A percentile compares a stretch with the other conserved stretches of the same genome.
Evolutionary conservation across 2,329 filamentous ascomycete species (phyloP).

Genomic region (Akanthomyces uredinophilus): DNA sequence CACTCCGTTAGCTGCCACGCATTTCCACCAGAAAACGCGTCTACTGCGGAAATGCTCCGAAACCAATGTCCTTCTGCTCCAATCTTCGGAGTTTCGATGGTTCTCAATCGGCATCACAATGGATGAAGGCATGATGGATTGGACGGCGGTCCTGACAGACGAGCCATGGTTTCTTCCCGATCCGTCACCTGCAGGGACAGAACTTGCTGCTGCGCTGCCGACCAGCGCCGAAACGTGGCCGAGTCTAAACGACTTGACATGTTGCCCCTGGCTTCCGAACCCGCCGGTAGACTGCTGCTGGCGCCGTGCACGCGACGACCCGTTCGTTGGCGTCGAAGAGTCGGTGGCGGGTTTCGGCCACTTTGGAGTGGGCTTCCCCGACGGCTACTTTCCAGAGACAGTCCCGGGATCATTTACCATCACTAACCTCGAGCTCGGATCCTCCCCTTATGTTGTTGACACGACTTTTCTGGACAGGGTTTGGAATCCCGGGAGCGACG

Average conservation of each 20-base stretch:
- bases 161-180: neutral
- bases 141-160: neutral
- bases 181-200: neutral
- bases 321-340: neutral
- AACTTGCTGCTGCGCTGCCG: neutral
- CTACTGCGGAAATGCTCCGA: neutral
- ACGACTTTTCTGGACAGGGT: neutral
- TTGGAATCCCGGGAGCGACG: neutral
- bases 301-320: neutral
- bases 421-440: neutral
- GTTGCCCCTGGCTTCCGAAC: neutral
- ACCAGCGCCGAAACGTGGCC: neutral
- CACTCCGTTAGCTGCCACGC: neutral
- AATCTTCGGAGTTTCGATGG: neutral
- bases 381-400: neutral
- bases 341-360: neutral
- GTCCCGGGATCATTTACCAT: neutral
- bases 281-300: neutral
- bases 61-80: neutral
- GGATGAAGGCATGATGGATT: neutral
- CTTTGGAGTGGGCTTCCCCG: neutral
- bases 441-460: neutral
- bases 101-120: neutral
- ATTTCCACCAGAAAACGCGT: neutral
- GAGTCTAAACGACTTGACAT: neutral